A percentile compares a stretch with the other conserved stretches of the same genome.
These are phyloP conservation scores for Areca catechu DNA, from an alignment of 176 grass and related monocot species.

Conservation along the genomic window DNA sequence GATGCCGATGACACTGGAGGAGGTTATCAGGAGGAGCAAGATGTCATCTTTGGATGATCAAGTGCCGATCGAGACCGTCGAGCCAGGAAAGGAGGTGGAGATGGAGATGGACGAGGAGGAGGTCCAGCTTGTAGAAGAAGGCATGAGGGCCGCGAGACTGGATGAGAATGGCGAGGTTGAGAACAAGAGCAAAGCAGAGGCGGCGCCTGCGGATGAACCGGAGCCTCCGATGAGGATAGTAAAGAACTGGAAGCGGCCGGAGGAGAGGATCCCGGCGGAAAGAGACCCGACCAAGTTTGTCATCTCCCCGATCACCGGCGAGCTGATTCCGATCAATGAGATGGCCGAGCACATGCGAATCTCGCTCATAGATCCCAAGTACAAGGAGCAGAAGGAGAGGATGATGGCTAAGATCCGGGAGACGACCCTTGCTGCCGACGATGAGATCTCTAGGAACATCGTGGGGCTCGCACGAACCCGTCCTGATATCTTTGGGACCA, in stretches of 20 bases:
- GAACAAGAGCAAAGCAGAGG: conserved; percentile 21
- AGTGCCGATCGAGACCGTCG: conserved; percentile 31
- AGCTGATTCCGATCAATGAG: conserved; percentile 90
- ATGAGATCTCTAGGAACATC: conserved; percentile 95
- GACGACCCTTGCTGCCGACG: conserved; percentile 78
- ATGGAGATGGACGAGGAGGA: conserved; percentile 97
- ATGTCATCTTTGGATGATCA: conserved; percentile 53
- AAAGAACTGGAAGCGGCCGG: conserved; percentile 93
- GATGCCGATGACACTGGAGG: conserved; percentile 55
- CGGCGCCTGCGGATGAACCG: conserved; percentile 36
- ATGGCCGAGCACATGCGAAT: conserved; percentile 99
- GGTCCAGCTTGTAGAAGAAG: conserved; percentile 83
- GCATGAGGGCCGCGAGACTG: conserved; percentile 61
- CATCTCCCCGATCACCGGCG: conserved; percentile 88
- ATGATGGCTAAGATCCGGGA: conserved; percentile 99
- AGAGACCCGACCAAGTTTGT: conserved; percentile 82
- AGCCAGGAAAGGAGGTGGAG: conserved; percentile 61
- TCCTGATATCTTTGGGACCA: conserved; percentile 97
- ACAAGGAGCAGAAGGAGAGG: conserved; percentile 97
- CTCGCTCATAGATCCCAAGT: conserved; percentile 94
- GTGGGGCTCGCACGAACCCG: conserved; percentile 86
- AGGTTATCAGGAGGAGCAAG: conserved; percentile 75
- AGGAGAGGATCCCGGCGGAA: conserved; percentile 61
- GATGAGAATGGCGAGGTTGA: conserved; percentile 42
- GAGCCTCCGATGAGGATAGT: conserved; percentile 88